A percentile compares a stretch with the other conserved stretches of the same genome.
Evolutionary conservation across 192 early-diverging fungal genomes (phyloP).

Genomic region (Phycomyces blakesleeanus): DNA sequence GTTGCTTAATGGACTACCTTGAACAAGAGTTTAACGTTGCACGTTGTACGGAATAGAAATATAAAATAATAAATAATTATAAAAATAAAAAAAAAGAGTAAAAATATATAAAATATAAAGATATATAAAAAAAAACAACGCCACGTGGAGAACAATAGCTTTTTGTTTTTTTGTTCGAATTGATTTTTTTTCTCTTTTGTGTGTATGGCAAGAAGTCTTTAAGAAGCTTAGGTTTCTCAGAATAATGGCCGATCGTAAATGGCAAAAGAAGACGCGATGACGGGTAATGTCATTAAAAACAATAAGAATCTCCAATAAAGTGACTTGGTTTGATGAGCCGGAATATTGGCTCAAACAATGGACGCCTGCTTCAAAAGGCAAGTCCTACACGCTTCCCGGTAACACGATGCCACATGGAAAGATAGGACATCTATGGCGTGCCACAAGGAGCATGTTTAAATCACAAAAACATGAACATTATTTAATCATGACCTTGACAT

Average conservation of each 20-base stretch:
- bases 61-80: too few species aligned
- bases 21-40: not conserved
- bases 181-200: too few species aligned
- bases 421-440: not conserved
- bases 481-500: not conserved
- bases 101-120: not conserved
- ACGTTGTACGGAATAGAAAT: not conserved
- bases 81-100: not conserved
- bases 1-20: not conserved
- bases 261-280: not conserved
- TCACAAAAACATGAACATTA: not conserved
- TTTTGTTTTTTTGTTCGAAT: too few species aligned
- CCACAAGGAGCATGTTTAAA: not conserved
- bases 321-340: not conserved
- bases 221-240: too few species aligned
- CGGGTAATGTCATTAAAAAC: not conserved
- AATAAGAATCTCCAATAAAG: not conserved
- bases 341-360: not conserved
- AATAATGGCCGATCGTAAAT: too few species aligned
- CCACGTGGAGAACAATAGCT: too few species aligned
- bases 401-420: conserved; percentile 4
- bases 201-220: too few species aligned
- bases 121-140: not conserved
- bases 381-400: not conserved
- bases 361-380: not conserved